phyloP scores from a whole-genome alignment of 1,139 yeast species.

The Suhomyces ambrosiae region DNA sequence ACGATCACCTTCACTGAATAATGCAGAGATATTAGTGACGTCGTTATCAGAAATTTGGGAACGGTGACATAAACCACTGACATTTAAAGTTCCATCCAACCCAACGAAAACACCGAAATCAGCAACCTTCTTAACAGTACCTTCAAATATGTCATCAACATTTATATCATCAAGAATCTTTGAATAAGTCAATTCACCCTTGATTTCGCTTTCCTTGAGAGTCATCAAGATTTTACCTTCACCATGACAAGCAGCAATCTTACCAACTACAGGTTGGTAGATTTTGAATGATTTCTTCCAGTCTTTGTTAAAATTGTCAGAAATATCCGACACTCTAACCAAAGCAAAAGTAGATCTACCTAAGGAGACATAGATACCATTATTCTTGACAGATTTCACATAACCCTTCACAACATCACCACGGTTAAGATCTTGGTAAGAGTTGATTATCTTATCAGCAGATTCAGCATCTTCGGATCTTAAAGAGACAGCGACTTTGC shows the following conservation, averaged over 20 bases:
- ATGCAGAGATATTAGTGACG: conserved; percentile 51
- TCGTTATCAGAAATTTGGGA: conserved; percentile 77
- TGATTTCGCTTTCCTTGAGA: conserved; percentile 78
- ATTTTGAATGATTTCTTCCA: conserved; percentile 80
- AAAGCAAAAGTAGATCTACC: conserved; percentile 77
- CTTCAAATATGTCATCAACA: conserved; percentile 74
- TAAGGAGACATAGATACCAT: conserved; percentile 78
- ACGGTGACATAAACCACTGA: conserved; percentile 87
- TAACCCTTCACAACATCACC: conserved; percentile 82
- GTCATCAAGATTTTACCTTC: conserved; percentile 74
- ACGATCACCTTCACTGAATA: conserved; percentile 86
- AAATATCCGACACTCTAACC: conserved; percentile 78
- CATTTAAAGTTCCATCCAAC: conserved; percentile 70
- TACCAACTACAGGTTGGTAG: conserved; percentile 77
- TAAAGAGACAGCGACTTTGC: conserved; percentile 65
- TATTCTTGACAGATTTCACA: conserved; percentile 70
- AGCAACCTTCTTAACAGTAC: conserved; percentile 74
- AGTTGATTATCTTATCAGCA: conserved; percentile 50
- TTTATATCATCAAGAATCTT: conserved; percentile 66
- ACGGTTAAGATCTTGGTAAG: conserved; percentile 57
- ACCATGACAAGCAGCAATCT: conserved; percentile 62
- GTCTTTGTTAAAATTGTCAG: conserved; percentile 79
- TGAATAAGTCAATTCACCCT: conserved; percentile 60
- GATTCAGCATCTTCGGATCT: conserved; percentile 46
- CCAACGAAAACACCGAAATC: conserved; percentile 91